Evolutionary conservation across 352 stramenopile species (phyloP).

Genomic region (Hyaloperonospora brassicae): DNA sequence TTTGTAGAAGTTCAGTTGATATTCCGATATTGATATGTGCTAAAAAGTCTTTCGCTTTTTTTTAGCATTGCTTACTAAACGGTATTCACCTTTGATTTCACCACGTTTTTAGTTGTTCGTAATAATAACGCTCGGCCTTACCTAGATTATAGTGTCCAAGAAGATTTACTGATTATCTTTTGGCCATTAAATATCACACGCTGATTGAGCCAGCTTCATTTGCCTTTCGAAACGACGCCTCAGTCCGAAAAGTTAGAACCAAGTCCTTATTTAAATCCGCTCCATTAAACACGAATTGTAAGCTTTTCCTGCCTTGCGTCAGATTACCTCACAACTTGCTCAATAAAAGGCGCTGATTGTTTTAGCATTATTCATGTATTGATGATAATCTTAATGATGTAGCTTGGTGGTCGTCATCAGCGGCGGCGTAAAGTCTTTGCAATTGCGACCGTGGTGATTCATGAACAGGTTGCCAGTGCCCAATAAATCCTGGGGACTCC

Average conservation of each 20-base stretch:
- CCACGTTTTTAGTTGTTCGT: slow-evolving; percentile 5
- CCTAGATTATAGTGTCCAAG: neutral
- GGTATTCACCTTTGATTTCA: slow-evolving; percentile 3
- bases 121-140: neutral
- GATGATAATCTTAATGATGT: too few relatives aligned
- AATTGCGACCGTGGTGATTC: too few relatives aligned
- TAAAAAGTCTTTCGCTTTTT: slow-evolving; percentile 6
- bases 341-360: too few relatives aligned
- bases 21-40: neutral
- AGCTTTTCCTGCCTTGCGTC: slow-evolving; percentile 6
- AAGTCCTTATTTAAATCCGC: slow-evolving; percentile 6
- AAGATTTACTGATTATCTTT: neutral
- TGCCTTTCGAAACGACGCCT: slow-evolving; percentile 9
- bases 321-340: neutral
- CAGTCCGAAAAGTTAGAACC: slow-evolving; percentile 6
- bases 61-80: slow-evolving; percentile 18
- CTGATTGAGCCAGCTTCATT: slow-evolving; percentile 2
- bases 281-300: slow-evolving; percentile 2
- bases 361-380: too few relatives aligned
- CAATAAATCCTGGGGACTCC: too few relatives aligned
- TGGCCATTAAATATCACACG: slow-evolving; percentile 4
- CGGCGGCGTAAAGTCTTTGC: too few relatives aligned
- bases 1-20: slow-evolving; percentile 11
- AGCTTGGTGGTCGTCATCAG: too few relatives aligned
- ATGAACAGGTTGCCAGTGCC: too few relatives aligned